Base-by-base conservation (phyloP, 2,329 filamentous ascomycete species). In the Scytalidium lignicola region DNA sequence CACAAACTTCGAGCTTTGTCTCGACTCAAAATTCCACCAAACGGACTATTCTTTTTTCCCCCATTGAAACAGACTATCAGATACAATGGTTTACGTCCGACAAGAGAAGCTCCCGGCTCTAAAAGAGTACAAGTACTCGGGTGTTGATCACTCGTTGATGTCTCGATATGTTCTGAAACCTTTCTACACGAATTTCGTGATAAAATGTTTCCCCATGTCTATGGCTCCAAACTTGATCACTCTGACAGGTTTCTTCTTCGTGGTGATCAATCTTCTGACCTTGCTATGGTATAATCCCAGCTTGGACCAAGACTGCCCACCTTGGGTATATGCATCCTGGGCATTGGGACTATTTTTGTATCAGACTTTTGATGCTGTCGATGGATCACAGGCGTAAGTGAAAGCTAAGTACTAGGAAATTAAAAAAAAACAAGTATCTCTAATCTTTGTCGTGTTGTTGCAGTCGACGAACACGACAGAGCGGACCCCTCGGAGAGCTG, bases 351-450 rank as follows among this genome's bases (percentile, higher is more conserved):
- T 99, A 57, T 96, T 97, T 67, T 69, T 97, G 46, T 99, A 99
- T 70, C 93, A 99, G 78, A 97, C 92, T 1, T 96, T 99, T 70
- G 93, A 99, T 70, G 93, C 92, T 2, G 90, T 97, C 21, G 93
- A 99, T 70, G 93, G 93, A 46, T 80, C 86, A 23, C 93, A 99
- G 68, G 93, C 93, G 83, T 90, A 76, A 67, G 86, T 79, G 46
- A 13, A 26, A n/a, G 13, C 28, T 9, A 15, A 22, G 13, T 17
- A 17, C 2, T 40, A 18, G 23, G 2, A 32, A 44, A 3, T 28
- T 41, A 13, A 18, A 10, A 28, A 41, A 12, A 9, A 19, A 43
- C 52, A 60, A 49, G 54, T 48, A 20, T 12, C 10, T 10, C 10
- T 6, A 26, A 6, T 17, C 20, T 41, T 50, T 18, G 5, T 37